Evolutionary conservation across 352 stramenopile genomes (phyloP).

Genomic region (Aphanomyces stellatus): DNA sequence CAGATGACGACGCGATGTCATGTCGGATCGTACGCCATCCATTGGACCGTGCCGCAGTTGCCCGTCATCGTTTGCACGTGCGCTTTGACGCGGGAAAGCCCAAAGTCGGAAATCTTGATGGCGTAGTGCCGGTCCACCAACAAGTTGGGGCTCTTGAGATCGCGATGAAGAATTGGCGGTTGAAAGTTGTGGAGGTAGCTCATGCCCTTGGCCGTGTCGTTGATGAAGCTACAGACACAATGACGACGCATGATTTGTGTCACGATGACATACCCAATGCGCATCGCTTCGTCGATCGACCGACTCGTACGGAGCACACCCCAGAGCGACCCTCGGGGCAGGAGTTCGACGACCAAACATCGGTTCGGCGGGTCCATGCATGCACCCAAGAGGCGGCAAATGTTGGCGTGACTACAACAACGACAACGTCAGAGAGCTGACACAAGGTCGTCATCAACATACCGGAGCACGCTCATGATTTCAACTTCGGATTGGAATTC

Average conservation of each 20-base stretch:
- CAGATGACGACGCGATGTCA: background rate
- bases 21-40: slow-evolving; percentile 71
- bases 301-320: slow-evolving; percentile 68
- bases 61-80: slow-evolving; percentile 89
- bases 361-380: slow-evolving; percentile 88
- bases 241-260: slow-evolving; percentile 24
- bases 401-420: slow-evolving; percentile 86
- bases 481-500: slow-evolving; percentile 78
- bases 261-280: slow-evolving; percentile 29
- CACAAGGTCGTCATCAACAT: background rate
- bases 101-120: slow-evolving; percentile 91
- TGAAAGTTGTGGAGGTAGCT: slow-evolving; percentile 82
- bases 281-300: slow-evolving; percentile 46
- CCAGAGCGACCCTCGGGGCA: slow-evolving; percentile 90
- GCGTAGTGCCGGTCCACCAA: slow-evolving; percentile 73
- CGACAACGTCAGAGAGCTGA: background rate
- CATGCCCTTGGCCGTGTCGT: slow-evolving; percentile 81
- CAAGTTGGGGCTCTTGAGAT: slow-evolving; percentile 88
- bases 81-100: slow-evolving; percentile 84
- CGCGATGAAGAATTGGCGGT: slow-evolving; percentile 79
- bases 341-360: slow-evolving; percentile 94
- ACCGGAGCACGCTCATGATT: slow-evolving; percentile 82
- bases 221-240: slow-evolving; percentile 43
- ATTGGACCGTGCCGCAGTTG: slow-evolving; percentile 84
- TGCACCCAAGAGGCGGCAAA: slow-evolving; percentile 94